Evolutionary conservation across 495 filamentous ascomycete species (phyloP).

Genomic region (Xylaria curta): DNA sequence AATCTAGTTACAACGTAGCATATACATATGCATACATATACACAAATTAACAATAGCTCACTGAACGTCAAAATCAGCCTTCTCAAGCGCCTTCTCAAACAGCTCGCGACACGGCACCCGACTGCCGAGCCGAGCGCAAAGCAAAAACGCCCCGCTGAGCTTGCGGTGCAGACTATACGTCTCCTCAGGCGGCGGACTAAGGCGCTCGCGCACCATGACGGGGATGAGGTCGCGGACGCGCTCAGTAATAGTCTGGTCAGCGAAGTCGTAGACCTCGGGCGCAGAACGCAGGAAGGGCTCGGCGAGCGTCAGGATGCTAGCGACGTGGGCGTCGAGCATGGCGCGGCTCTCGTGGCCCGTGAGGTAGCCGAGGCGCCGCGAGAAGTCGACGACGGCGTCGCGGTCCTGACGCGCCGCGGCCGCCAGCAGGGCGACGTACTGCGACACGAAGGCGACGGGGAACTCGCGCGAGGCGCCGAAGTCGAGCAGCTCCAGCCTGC

Average conservation of each 20-base stretch:
- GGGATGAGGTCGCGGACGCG: constrained; percentile 86
- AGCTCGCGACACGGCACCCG: constrained; percentile 79
- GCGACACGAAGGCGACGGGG: constrained; percentile 75
- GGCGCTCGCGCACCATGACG: constrained; percentile 85
- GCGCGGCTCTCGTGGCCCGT: constrained; percentile 82
- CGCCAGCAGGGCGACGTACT: constrained; percentile 77
- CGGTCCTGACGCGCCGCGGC: constrained; percentile 77
- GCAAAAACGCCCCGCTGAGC: constrained; percentile 90
- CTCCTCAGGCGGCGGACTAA: constrained; percentile 94
- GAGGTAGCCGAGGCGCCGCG: constrained; percentile 85
- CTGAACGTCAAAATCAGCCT: constrained; percentile 41
- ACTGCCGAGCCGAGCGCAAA: constrained; percentile 87
- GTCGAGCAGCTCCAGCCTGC: constrained; percentile 89
- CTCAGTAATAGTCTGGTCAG: constrained; percentile 93
- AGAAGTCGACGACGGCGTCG: constrained; percentile 66
- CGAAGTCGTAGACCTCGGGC: constrained; percentile 88
- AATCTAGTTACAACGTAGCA: constrained; percentile 11
- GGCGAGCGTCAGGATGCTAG: constrained; percentile 82
- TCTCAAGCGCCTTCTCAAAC: constrained; percentile 71
- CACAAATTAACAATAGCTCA: background rate
- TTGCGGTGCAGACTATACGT: constrained; percentile 97
- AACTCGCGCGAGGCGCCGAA: constrained; percentile 93
- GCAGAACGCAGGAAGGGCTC: constrained; percentile 83
- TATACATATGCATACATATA: background rate
- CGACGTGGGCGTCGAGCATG: constrained; percentile 88